Base-by-base conservation (phyloP, 768 basidiomycete genomes). In the Lenzites betulinus region DNA sequence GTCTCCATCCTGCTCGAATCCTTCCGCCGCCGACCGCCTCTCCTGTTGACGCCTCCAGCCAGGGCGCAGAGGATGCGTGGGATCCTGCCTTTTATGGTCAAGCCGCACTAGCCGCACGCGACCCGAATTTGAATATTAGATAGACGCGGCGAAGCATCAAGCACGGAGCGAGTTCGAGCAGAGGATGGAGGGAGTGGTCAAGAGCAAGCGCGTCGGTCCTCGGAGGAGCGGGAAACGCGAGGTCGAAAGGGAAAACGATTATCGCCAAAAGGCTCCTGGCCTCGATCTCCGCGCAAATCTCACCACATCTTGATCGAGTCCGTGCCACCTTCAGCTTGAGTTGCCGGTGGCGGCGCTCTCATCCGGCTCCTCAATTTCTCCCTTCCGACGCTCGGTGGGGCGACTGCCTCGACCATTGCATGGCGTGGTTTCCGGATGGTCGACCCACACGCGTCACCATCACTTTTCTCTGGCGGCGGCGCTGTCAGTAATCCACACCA, bases 1-100 rank as follows among this genome's bases (percentile, higher is more conserved):
- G 54, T 55, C 54, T n/a, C 44, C 22, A 30, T 8, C 30, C n/a
- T 33, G 9, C 47, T 57, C 55, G 47, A 57, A 57, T 57, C 55
- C 47, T 26, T 20, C 47, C 55, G 55, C 55, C 55, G 53, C 53
- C 53, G 53, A 43, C 51, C 6, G 9, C n/a, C 35, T 16, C n/a
- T 35, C 9, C n/a, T n/a, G 33, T 8, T 22, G 15, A 11, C 33
- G 33, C 49, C 33, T 15, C 36, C 51, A 23, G 20, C 51, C 54
- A 20, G 46, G 12, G 54, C 26, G 36, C 28, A 28, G 9, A 20
- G n/a, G 5, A 22, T 26, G 26, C 9, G 7, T 20, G n/a, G 25
- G 15, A 15, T 15, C 44, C 22, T 25, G 8, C 41, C 52, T 20
- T 11, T 16, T 30, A n/a, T 1, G 41, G 39, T 22, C 42, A 30